Evolutionary conservation across 805 yeast genomes (phyloP).

Genomic region (Suhomyces sp.): DNA sequence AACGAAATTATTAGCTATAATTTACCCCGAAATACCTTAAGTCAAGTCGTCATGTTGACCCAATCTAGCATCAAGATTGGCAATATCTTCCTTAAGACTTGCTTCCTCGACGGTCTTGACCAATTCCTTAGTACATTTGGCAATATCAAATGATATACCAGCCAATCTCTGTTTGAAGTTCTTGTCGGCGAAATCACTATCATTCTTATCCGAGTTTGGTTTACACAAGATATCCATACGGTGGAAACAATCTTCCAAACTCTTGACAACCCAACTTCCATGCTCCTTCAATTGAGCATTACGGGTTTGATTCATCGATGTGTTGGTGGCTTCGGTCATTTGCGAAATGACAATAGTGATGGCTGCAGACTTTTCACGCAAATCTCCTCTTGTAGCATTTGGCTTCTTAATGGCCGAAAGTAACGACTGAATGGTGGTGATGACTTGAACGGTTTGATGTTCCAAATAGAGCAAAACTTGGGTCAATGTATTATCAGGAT

Average conservation of each 20-base stretch:
- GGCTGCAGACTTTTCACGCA: slow-evolving; percentile 71
- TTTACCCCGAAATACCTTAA: no score
- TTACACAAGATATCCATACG: slow-evolving; percentile 75
- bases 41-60: slow-evolving; percentile 13
- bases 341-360: slow-evolving; percentile 76
- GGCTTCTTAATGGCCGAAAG: slow-evolving; percentile 75
- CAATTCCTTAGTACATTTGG: slow-evolving; percentile 92
- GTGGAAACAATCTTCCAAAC: slow-evolving; percentile 78
- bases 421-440: slow-evolving; percentile 82
- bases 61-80: slow-evolving; percentile 69
- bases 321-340: slow-evolving; percentile 87
- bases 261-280: slow-evolving; percentile 87
- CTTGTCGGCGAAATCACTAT: slow-evolving; percentile 75
- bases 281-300: slow-evolving; percentile 83
- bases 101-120: slow-evolving; percentile 97
- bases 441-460: slow-evolving; percentile 90
- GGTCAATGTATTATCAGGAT: slow-evolving; percentile 85
- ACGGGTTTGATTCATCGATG: slow-evolving; percentile 85
- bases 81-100: slow-evolving; percentile 81
- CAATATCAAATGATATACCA: slow-evolving; percentile 94
- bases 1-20: no score
- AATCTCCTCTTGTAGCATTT: slow-evolving; percentile 70
- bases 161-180: slow-evolving; percentile 92
- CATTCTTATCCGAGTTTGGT: slow-evolving; percentile 41
- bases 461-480: slow-evolving; percentile 84